Percentiles rank a stretch among this genome's conserved stretches.
Conservation (phyloP, 768 basidiomycete species). For the Pholiota molesta region DNA sequence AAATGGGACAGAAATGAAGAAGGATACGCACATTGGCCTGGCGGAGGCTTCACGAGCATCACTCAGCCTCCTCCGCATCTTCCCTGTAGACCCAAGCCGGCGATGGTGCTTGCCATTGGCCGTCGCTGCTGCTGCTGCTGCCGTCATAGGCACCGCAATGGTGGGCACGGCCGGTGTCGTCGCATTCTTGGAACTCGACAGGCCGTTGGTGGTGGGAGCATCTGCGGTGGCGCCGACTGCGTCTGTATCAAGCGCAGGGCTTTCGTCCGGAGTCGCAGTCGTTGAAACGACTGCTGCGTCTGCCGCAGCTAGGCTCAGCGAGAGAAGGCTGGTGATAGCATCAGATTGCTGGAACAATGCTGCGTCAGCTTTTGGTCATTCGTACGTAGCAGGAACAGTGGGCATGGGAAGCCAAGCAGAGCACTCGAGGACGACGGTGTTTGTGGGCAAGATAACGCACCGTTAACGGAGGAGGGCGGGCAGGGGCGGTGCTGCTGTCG, state of each 20-base stretch:
- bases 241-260: not conserved
- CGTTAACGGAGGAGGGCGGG: slow-evolving; percentile 20
- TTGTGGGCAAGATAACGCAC: slow-evolving; percentile 11
- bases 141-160: slow-evolving; percentile 26
- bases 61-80: slow-evolving; percentile 70
- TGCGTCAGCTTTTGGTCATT: slow-evolving; percentile 1
- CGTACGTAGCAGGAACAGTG: not conserved
- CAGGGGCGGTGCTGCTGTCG: not conserved
- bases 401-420: not conserved
- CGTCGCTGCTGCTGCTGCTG: slow-evolving; percentile 29
- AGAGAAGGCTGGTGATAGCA: slow-evolving; percentile 63
- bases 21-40: slow-evolving; percentile 66
- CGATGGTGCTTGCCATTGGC: slow-evolving; percentile 56
- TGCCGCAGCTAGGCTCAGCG: slow-evolving; percentile 66
- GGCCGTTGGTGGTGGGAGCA: slow-evolving; percentile 2
- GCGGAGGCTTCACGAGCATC: slow-evolving; percentile 80
- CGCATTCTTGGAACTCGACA: slow-evolving; percentile 8
- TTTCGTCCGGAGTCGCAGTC: slow-evolving; percentile 15
- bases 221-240: slow-evolving; percentile 5
- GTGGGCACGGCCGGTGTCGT: slow-evolving; percentile 16
- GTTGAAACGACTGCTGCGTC: slow-evolving; percentile 48
- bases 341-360: slow-evolving; percentile 37
- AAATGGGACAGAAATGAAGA: slow-evolving; percentile 9
- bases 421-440: not conserved
- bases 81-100: slow-evolving; percentile 70